Evolutionary conservation across 352 stramenopile genomes (phyloP).

Genomic region (Pythium chondricola): DNA sequence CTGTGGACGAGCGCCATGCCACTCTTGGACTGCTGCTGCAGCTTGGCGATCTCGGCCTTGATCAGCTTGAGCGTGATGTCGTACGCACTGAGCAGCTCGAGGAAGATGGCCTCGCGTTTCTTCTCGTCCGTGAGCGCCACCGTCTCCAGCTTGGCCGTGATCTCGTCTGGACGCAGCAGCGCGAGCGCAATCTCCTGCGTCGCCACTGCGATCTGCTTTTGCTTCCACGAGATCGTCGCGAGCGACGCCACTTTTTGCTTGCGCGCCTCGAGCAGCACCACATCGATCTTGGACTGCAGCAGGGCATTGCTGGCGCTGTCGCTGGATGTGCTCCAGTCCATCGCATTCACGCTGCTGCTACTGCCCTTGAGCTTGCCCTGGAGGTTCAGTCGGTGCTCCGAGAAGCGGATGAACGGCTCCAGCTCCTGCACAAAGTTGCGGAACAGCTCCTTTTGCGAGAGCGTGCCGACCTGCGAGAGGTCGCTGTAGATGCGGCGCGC

Average conservation of each 20-base stretch:
- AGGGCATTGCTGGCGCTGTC: constrained; percentile 68
- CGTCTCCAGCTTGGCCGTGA: constrained; percentile 55
- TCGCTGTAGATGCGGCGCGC: constrained; percentile 83
- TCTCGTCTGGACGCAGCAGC: constrained; percentile 67
- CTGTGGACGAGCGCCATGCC: constrained; percentile 62
- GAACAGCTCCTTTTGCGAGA: constrained; percentile 79
- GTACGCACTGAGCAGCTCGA: constrained; percentile 71
- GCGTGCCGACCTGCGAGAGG: constrained; percentile 70
- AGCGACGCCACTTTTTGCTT: constrained; percentile 83
- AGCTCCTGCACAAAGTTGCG: constrained; percentile 60
- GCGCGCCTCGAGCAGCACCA: constrained; percentile 72
- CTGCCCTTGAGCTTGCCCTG: constrained; percentile 41
- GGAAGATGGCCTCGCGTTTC: constrained; percentile 56
- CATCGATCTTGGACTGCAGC: constrained; percentile 80
- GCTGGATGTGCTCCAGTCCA: constrained; percentile 53
- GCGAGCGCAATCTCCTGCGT: constrained; percentile 67
- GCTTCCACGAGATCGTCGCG: constrained; percentile 77
- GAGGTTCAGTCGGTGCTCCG: constrained; percentile 66
- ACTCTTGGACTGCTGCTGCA: constrained; percentile 76
- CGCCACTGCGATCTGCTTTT: constrained; percentile 62
- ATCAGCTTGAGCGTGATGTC: constrained; percentile 61
- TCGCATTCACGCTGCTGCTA: constrained; percentile 21
- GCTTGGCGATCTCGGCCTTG: constrained; percentile 52
- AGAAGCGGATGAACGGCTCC: constrained; percentile 83
- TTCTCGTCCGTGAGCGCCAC: constrained; percentile 40